Base-by-base conservation (phyloP, 1,284 basidiomycete species). In the Vanrija sp. region DNA sequence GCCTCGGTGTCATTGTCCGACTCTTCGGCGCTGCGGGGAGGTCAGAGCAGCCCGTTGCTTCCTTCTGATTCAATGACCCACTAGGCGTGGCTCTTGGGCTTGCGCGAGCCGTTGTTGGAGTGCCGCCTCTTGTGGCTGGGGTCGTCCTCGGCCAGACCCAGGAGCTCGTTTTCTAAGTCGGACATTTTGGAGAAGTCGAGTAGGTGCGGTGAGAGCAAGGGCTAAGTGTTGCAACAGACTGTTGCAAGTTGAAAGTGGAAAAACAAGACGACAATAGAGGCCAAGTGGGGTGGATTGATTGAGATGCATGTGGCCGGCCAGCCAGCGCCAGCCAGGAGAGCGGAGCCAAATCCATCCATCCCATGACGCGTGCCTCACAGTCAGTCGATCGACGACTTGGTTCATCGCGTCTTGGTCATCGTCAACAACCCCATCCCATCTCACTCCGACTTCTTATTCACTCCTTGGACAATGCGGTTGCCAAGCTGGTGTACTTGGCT, bases 101-200 rank as follows among this genome's bases (percentile, higher is more conserved):
- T 68, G 9, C 56, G 53, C 27, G 57, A 56, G 53, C 56, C 51
- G 16, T 48, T 36, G 45, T 50, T 49, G 24, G 57, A 59, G 41
- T 47, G 51, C n/a, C 68, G 65, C 56, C 70, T 72, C 60, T 71
- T 70, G n/a, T 60, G 61, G 24, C 53, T 41, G 5, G 70, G 69
- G 38, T 71, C 69, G 57, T 75, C 75, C 58, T 75, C 76, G 6
- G 73, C 75, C 9, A 77, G 65, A 5, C 69, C 76, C 5, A 77
- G 67, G 18, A 77, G 68, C 51, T 77, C 76, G 47, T 73, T 72
- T 25, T 77, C 75, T 19, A 76, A 59, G 48, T 75, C 72, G 8
- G 71, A 73, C 71, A 75, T 75, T 31, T 6, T 41, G 41, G 15
- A 31, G 15, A 20, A 36, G 18, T 46, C 22, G 38, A 19, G 38